Evolutionary conservation across 176 grass and related monocot species (phyloP).

Genomic region (Phoenix roebelenii): DNA sequence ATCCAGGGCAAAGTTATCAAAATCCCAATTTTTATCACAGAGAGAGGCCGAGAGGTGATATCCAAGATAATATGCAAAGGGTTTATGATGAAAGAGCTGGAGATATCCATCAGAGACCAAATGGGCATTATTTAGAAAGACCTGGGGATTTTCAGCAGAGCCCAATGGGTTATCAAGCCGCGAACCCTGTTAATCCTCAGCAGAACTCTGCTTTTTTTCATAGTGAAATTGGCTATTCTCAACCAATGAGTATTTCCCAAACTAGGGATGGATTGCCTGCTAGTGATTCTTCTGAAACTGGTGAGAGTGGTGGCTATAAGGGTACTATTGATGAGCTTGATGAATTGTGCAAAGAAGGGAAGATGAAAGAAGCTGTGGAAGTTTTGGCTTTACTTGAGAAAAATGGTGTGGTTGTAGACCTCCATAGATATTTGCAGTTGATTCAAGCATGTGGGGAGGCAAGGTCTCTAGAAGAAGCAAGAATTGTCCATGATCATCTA

Average conservation of each 20-base stretch:
- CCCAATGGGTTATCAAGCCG: background rate
- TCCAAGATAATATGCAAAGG: conserved; percentile 18
- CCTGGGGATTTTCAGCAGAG: conserved; percentile 16
- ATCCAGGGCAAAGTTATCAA: conserved; percentile 23
- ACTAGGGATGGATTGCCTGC: conserved; percentile 18
- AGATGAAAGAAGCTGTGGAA: conserved; percentile 75
- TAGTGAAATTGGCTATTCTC: conserved; percentile 13
- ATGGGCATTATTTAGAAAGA: conserved; percentile 29
- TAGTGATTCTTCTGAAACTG: conserved; percentile 26
- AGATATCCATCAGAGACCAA: conserved; percentile 18
- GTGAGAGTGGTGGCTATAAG: conserved; percentile 12
- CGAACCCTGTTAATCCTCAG: conserved; percentile 12
- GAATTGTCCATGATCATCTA: conserved; percentile 44
- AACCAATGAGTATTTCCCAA: conserved; percentile 6
- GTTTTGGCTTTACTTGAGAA: conserved; percentile 39
- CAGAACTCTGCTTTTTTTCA: conserved; percentile 16
- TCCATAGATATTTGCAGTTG: conserved; percentile 42
- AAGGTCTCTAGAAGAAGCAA: conserved; percentile 48
- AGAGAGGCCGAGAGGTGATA: conserved; percentile 3
- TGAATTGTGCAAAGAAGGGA: conserved; percentile 56
- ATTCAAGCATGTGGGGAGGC: conserved; percentile 71
- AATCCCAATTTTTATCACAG: conserved; percentile 21
- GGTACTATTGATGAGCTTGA: conserved; percentile 80
- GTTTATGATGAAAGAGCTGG: conserved; percentile 22
- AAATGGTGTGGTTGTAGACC: conserved; percentile 29